Evolutionary conservation across 1,139 yeast species (phyloP).

Genomic region (Magnusiomyces paraingens): DNA sequence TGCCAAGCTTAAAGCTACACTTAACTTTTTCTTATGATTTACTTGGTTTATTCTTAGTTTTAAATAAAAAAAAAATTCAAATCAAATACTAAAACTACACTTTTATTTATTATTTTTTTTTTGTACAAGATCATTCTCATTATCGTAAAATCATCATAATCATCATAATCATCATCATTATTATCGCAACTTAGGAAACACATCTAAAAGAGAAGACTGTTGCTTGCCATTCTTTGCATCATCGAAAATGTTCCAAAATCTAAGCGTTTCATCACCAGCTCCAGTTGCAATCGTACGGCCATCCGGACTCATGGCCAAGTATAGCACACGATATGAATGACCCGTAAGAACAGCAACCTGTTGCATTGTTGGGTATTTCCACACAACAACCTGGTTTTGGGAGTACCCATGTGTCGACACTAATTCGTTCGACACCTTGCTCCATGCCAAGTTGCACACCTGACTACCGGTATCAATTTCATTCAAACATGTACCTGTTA

Average conservation of each 20-base stretch:
- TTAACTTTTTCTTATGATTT: too few relatives aligned
- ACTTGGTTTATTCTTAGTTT: too few relatives aligned
- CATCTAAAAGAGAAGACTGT: constrained; percentile 59
- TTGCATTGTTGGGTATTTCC: constrained; percentile 93
- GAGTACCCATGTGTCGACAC: constrained; percentile 96
- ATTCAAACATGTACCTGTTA: constrained; percentile 63
- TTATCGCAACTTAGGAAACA: constrained; percentile 69
- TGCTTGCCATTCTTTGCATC: constrained; percentile 51
- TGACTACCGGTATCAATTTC: constrained; percentile 94
- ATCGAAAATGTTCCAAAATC: constrained; percentile 91
- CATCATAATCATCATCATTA: too few relatives aligned
- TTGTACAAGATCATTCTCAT: too few relatives aligned
- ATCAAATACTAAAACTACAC: too few relatives aligned
- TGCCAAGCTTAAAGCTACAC: too few relatives aligned
- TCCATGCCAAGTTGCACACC: constrained; percentile 92
- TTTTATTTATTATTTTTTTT: too few relatives aligned
- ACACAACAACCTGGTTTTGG: constrained; percentile 80
- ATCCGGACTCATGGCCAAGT: constrained; percentile 89
- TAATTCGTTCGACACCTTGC: constrained; percentile 81
- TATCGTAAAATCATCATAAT: too few relatives aligned
- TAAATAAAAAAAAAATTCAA: too few relatives aligned
- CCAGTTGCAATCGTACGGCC: constrained; percentile 98
- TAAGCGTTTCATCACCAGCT: constrained; percentile 93
- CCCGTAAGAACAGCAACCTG: constrained; percentile 93
- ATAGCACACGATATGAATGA: constrained; percentile 87